Evolutionary conservation across 2,329 filamentous ascomycete species (phyloP), one percentile per base, ranked within the genome.

Genomic region (Penicillium sp.): DNA sequence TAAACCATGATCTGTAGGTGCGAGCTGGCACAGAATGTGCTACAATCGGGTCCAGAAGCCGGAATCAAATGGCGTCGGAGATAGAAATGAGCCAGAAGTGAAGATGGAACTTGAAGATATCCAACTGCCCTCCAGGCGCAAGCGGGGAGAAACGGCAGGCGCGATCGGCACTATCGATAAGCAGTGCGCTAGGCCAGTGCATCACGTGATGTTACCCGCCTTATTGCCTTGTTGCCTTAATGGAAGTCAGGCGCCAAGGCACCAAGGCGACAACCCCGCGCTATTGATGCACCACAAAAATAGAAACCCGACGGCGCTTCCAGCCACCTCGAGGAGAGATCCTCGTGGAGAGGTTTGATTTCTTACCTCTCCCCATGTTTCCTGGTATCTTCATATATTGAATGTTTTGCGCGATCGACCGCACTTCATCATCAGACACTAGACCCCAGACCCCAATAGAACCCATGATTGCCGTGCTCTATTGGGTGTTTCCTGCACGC

Each of bases 261-360:
- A 40, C 7, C 17, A 2, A 27, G 26, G 26, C 26, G 26, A 27
- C 10, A 40, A 40, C 18, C 13, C 33, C n/a, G 8, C 42, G 26
- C 32, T 46, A 46, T 59, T 56, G 54, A 56, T 54, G 51, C 41
- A 58, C 61, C 59, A 15, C 29, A 60, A 59, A 67, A 69, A 70
- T 69, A 69, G 67, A 65, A 66, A 66, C 63, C 61, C 62, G 64
- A 61, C 56, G 59, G 56, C 56, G 54, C 59, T 58, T 61, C 59
- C 57, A 63, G 61, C 59, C 53, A 60, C 57, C 55, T 58, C 53
- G 52, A 56, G 55, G 57, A 48, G 48, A 37, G 21, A 44, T 56
- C 50, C 59, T 62, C 57, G 52, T 54, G 56, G 56, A 30, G 52
- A 52, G 40, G 43, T 39, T 27, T 45, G 17, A 34, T 36, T 29